Base-by-base conservation (phyloP, 345 rosid genomes). In the Nephelium lappaceum region DNA sequence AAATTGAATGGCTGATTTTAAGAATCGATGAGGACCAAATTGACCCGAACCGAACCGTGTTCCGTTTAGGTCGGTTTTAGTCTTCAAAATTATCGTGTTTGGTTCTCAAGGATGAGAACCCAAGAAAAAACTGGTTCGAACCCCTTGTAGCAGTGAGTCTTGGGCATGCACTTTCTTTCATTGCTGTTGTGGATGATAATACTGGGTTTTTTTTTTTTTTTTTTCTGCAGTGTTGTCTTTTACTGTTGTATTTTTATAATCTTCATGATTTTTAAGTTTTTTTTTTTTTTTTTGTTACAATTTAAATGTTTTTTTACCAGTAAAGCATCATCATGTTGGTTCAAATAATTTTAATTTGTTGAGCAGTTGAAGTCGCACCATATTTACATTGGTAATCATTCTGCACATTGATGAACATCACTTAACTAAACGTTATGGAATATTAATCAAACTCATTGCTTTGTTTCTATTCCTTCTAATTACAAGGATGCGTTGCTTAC, bases 281-380 rank as follows among this genome's bases (percentile, higher is more conserved):
- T n/a, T n/a, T n/a, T n/a, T n/a, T n/a, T n/a, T n/a, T n/a, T n/a
- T n/a, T n/a, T n/a, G n/a, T n/a, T n/a, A n/a, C n/a, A n/a, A n/a
- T n/a, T n/a, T n/a, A n/a, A n/a, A n/a, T n/a, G n/a, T n/a, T n/a
- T n/a, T n/a, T n/a, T 78, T n/a, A 19, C 72, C 83, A 82, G 83
- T 91, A 96, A 98, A 96, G 76, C 99, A 96, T 86, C 99, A 98
- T 74, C 99, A 96, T 74, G 98, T 96, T 85, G 99, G 99, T 78
- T 96, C 99, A 73, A 96, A 96, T 88, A 94, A 96, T 84, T 96
- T 93, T 86, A 96, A 96, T 85, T 89, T 96, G 66, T 76, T 94
- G 74, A 96, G 99, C 75, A 96, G 99, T 88, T 89, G 99, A 86
- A 96, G 99, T 87, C 99, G 94, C 88, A 96, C 99, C 58, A 91